Conservation (phyloP, 2,329 filamentous ascomycete species). For the Hypoxylon sp. region DNA sequence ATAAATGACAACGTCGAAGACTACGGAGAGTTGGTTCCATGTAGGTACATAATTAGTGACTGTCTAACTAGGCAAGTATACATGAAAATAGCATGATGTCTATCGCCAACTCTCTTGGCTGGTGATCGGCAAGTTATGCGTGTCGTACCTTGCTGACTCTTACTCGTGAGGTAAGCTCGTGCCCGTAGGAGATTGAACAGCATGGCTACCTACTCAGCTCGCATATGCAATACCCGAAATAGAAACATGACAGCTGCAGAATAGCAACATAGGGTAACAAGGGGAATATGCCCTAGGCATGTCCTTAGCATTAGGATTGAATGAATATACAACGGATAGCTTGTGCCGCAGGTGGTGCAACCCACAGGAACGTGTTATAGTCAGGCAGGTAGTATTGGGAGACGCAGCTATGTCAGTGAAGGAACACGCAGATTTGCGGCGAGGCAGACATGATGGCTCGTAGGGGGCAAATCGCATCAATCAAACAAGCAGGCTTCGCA, state of each 20-base stretch:
- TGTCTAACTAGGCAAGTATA: conserved; percentile 19
- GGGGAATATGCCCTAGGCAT: conserved; percentile 25
- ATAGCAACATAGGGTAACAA: conserved; percentile 24
- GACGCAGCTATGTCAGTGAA: conserved; percentile 31
- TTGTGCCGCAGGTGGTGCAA: conserved; percentile 32
- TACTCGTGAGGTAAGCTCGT: conserved; percentile 28
- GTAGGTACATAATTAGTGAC: not conserved
- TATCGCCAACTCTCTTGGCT: conserved; percentile 15
- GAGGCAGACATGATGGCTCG: conserved; percentile 35
- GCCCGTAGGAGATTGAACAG: conserved; percentile 18
- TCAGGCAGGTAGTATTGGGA: conserved; percentile 37
- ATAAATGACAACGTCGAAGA: conserved; percentile 22
- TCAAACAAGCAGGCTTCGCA: conserved; percentile 29
- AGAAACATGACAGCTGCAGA: conserved; percentile 42
- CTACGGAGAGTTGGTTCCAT: conserved; percentile 9
- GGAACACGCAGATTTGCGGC: conserved; percentile 41
- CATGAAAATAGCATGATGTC: conserved; percentile 22
- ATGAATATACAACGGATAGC: conserved; percentile 15
- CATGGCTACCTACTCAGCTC: conserved; percentile 26
- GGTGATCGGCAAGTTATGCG: conserved; percentile 29
- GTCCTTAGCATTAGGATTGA: conserved; percentile 22
- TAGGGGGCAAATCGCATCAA: conserved; percentile 28
- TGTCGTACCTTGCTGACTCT: conserved; percentile 36
- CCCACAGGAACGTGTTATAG: conserved; percentile 29
- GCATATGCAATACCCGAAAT: conserved; percentile 39